phyloP scores from a whole-genome alignment of 257 asterid genomes.

The Nicotiana paniculata region DNA sequence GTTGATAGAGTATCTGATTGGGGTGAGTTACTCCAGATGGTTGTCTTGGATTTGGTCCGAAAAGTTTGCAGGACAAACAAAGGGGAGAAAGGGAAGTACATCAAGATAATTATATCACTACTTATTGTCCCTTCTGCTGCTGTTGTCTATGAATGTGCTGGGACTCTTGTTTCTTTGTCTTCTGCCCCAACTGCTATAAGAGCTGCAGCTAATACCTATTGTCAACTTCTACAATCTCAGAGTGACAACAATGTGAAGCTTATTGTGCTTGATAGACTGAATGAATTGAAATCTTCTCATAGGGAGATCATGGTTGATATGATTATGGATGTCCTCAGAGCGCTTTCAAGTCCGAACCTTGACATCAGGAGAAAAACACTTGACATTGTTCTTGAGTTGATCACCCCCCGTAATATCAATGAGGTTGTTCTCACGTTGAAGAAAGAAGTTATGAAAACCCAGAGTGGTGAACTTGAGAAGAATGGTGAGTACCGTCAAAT shows the following conservation, averaged over 20 bases:
- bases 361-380: constrained; percentile 86
- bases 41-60: constrained; percentile 77
- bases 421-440: constrained; percentile 88
- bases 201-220: constrained; percentile 90
- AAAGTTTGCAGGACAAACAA: constrained; percentile 91
- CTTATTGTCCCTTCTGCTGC: constrained; percentile 85
- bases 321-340: constrained; percentile 94
- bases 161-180: constrained; percentile 87
- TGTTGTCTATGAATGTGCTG: constrained; percentile 86
- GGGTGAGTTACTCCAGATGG: constrained; percentile 90
- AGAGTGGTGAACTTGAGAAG: constrained; percentile 87
- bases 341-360: constrained; percentile 82
- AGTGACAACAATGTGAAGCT: constrained; percentile 91
- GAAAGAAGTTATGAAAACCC: constrained; percentile 96
- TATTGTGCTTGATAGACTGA: constrained; percentile 77
- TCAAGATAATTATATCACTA: constrained; percentile 76
- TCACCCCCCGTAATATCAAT: constrained; percentile 74
- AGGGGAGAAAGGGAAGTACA: constrained; percentile 85
- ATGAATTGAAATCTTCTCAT: constrained; percentile 73
- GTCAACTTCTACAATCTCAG: constrained; percentile 91
- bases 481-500: constrained; percentile 89
- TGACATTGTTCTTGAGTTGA: constrained; percentile 88
- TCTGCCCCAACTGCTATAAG: constrained; percentile 91
- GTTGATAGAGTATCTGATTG: constrained; percentile 80
- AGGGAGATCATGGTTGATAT: constrained; percentile 75